Percentiles rank a stretch among this genome's conserved stretches.
Conservation (phyloP, 495 filamentous ascomycete genomes). For the Articulospora tetracladia region DNA sequence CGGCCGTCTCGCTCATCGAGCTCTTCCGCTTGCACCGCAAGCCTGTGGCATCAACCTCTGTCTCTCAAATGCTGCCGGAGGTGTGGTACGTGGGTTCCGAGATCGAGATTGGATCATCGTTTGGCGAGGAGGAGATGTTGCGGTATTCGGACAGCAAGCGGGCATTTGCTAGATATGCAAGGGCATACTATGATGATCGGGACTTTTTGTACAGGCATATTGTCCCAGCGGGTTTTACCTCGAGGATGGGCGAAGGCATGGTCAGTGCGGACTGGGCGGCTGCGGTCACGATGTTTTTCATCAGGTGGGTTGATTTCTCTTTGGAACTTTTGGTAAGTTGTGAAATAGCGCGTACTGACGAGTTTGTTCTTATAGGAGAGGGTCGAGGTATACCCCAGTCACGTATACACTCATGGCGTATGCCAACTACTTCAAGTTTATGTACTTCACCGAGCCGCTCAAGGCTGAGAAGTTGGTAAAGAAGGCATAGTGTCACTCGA, state of each 20-base stretch:
- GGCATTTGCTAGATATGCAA: neutral
- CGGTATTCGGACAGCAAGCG: neutral
- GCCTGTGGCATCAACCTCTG: neutral
- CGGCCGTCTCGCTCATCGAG: neutral
- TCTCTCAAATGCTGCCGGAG: neutral
- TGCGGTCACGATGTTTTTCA: neutral
- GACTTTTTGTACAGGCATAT: conserved; percentile 1
- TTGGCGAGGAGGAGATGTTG: neutral
- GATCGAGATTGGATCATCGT: neutral
- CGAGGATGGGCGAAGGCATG: neutral
- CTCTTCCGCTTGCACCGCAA: conserved; percentile 1
- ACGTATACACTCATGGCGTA: neutral
- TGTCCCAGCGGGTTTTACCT: neutral
- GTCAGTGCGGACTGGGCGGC: conserved; percentile 2
- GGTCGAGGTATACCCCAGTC: neutral
- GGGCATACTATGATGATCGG: neutral
- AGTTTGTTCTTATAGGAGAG: neutral
- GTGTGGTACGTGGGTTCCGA: conserved; percentile 1
- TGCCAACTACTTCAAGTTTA: neutral
- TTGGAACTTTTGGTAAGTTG: neutral
- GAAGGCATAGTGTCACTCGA: no score
- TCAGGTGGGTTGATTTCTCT: neutral
- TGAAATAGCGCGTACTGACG: neutral
- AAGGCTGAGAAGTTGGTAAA: neutral
- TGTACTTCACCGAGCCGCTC: neutral